Evolutionary conservation across 495 filamentous ascomycete species (phyloP), one percentile per base, ranked within the genome.

Genomic region (Tuber brumale): DNA sequence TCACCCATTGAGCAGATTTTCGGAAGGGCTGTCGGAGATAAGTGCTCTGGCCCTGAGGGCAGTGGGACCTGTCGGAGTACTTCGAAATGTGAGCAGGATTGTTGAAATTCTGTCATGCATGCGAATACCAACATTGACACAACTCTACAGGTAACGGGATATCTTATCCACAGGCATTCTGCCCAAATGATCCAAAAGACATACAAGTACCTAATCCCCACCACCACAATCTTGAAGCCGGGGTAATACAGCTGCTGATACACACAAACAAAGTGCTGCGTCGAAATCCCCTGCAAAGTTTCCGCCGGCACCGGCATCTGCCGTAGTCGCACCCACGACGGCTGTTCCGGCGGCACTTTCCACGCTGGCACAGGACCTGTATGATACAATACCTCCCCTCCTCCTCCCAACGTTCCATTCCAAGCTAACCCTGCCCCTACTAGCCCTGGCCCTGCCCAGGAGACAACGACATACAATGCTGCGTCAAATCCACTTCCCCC

Each of bases 371-470:
- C 51, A 3, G 45, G 23, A 21, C 37, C 42, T 39, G 71, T 72
- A n/a, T n/a, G n/a, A n/a, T n/a, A 76, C 23, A 2, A 19, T 19
- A 19, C 43, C 57, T 73, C 43, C 12, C 27, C 23, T 3, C 42
- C 31, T 21, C 41, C 19, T 39, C 43, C 10, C 6, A 69, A 14
- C n/a, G 46, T n/a, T 46, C 69, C 39, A 46, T 23, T 19, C n/a
- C 12, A 70, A 73, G 19, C 71, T 74, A 27, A 74, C 18, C 8
- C 14, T 1, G 27, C 23, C n/a, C 23, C n/a, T 66, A 73, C n/a
- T 66, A 73, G 71, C 42, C 31, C 12, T 74, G 75, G 75, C 75
- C 75, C 21, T 76, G 75, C 39, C 75, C 75, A 1, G 75, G 75
- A 10, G n/a, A 9, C 19, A 6, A 69, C 14, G 71, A 74, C 51